Conservation (phyloP, 805 yeast genomes). For the Teunomyces stri region DNA sequence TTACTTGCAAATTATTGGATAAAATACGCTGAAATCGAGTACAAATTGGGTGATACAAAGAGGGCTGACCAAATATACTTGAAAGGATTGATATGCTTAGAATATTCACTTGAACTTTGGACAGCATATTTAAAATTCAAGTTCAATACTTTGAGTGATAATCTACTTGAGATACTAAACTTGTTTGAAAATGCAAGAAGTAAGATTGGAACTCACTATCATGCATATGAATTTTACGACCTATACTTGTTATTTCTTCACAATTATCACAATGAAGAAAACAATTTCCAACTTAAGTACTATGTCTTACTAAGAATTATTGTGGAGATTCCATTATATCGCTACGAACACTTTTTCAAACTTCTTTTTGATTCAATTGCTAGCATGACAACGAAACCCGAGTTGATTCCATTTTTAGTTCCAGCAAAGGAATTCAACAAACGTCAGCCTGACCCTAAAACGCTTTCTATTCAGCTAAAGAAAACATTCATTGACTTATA, state of each 20-base stretch:
- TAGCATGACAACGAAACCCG: slow-evolving; percentile 7
- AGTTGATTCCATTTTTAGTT: slow-evolving; percentile 12
- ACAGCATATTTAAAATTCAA: slow-evolving; percentile 43
- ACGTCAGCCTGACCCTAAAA: slow-evolving; percentile 21
- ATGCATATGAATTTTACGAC: slow-evolving; percentile 50
- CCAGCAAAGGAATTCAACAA: slow-evolving; percentile 16
- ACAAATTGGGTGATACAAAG: slow-evolving; percentile 41
- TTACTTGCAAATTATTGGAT: slow-evolving; percentile 55
- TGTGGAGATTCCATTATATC: slow-evolving; percentile 56
- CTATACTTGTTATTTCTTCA: slow-evolving; percentile 45
- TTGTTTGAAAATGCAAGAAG: slow-evolving; percentile 48
- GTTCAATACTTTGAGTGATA: slow-evolving; percentile 27
- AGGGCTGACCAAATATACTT: slow-evolving; percentile 21
- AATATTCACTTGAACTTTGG: slow-evolving; percentile 53
- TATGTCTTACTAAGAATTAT: slow-evolving; percentile 45
- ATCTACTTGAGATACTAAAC: slow-evolving; percentile 26
- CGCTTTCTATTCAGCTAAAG: slow-evolving; percentile 35
- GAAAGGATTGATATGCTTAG: slow-evolving; percentile 30
- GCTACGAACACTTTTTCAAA: slow-evolving; percentile 48
- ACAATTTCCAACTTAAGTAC: slow-evolving; percentile 30
- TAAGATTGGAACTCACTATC: slow-evolving; percentile 52
- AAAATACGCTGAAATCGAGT: slow-evolving; percentile 49
- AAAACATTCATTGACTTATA: slow-evolving; percentile 52
- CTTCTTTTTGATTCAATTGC: slow-evolving; percentile 35
- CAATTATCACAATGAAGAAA: slow-evolving; percentile 21